Percentiles rank a stretch among this genome's conserved stretches.
phyloP scores from a whole-genome alignment of 352 stramenopile genomes.

The Globisporangium alternatum region DNA sequence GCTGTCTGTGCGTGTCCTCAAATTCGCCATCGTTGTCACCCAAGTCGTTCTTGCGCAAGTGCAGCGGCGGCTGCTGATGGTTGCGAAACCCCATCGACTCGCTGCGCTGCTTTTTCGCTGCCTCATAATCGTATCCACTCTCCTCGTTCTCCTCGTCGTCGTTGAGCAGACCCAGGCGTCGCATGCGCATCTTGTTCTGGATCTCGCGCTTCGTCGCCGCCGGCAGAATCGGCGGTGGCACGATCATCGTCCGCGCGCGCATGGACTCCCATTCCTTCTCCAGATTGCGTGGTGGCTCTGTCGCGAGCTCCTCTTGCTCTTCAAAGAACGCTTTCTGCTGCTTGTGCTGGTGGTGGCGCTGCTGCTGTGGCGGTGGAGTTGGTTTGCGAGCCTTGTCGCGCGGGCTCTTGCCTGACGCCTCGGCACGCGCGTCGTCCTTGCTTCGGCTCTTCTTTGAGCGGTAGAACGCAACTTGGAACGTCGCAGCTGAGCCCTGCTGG shows the following conservation, averaged over 20 bases:
- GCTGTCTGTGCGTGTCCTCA: conserved; percentile 18
- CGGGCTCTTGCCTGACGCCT: not conserved
- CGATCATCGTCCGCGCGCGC: conserved; percentile 30
- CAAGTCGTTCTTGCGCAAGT: conserved; percentile 24
- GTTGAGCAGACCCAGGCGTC: conserved; percentile 43
- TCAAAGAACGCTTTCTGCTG: conserved; percentile 6
- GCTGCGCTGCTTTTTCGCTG: conserved; percentile 2
- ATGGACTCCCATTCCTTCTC: conserved; percentile 46
- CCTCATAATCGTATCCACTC: conserved; percentile 21
- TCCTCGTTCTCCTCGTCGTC: conserved; percentile 41
- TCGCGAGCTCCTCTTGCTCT: not conserved
- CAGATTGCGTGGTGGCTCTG: conserved; percentile 17
- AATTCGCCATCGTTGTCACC: conserved; percentile 6
- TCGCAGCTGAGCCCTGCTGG: not conserved
- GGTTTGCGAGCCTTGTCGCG: conserved; percentile 17
- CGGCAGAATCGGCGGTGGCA: conserved; percentile 37
- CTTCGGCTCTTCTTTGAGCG: conserved; percentile 47
- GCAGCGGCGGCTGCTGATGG: conserved; percentile 17
- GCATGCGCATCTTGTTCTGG: conserved; percentile 62
- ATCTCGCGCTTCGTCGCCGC: conserved; percentile 40
- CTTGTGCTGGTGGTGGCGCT: conserved; percentile 2
- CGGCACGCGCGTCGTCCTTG: conserved; percentile 30
- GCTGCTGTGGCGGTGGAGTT: conserved; percentile 17
- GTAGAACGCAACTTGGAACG: conserved; percentile 37
- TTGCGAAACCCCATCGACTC: not conserved